These are phyloP conservation scores for Populus tomentosa DNA, from an alignment of 441 rosid genomes.

Conservation along the genomic window DNA sequence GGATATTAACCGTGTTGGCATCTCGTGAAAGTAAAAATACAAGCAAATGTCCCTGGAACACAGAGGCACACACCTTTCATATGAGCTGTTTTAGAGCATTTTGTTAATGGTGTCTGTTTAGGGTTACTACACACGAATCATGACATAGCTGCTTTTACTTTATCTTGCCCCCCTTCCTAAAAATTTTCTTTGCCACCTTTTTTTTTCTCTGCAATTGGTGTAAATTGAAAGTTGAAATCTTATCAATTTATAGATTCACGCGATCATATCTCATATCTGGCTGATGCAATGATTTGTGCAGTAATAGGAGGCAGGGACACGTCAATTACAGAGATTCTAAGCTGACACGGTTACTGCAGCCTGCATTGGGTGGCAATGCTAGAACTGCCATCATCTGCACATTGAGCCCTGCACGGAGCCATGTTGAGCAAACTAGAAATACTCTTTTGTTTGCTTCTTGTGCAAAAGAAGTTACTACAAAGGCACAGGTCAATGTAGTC, in stretches of 20 bases:
- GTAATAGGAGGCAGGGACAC: conserved; percentile 90
- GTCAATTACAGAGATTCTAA: conserved; percentile 92
- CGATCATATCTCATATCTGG: background rate
- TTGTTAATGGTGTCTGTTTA: background rate
- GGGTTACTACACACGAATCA: background rate
- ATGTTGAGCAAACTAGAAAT: conserved; percentile 94
- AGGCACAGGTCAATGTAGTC: conserved; percentile 93
- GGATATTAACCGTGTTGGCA: background rate
- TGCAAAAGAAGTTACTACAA: conserved; percentile 96
- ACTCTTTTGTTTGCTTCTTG: conserved; percentile 95
- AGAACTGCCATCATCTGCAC: conserved; percentile 95
- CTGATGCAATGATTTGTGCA: conserved; percentile 34
- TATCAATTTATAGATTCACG: background rate
- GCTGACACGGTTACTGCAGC: conserved; percentile 85
- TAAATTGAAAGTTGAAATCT: background rate
- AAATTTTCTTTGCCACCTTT: background rate
- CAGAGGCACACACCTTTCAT: background rate
- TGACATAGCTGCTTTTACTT: conserved; percentile 1
- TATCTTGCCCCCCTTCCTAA: background rate
- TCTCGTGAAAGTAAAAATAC: background rate
- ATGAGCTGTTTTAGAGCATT: background rate
- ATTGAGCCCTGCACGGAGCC: conserved; percentile 84
- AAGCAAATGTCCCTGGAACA: background rate
- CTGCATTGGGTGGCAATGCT: conserved; percentile 90
- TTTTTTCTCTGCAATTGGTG: background rate